Conservation (phyloP, 2,329 filamentous ascomycete genomes). For the Epichloe typhina region DNA sequence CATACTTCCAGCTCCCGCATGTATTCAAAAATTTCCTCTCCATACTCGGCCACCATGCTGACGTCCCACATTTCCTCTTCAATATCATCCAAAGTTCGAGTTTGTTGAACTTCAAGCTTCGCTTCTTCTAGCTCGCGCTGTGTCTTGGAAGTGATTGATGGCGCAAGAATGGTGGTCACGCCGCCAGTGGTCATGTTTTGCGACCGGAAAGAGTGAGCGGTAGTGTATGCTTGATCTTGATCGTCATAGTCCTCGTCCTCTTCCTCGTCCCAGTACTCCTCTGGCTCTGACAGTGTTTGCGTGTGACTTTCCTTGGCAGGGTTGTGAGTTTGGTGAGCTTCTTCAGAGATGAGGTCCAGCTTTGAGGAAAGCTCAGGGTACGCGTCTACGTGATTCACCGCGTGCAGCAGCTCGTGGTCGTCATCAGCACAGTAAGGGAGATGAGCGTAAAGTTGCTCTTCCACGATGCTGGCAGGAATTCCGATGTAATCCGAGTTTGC, state of each 20-base stretch:
- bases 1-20: constrained; percentile 78
- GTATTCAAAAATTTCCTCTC: constrained; percentile 89
- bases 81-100: constrained; percentile 56
- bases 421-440: constrained; percentile 15
- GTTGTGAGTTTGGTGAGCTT: constrained; percentile 12
- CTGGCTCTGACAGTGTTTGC: constrained; percentile 28
- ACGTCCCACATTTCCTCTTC: constrained; percentile 88
- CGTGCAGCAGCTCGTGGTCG: constrained; percentile 10
- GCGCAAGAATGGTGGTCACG: constrained; percentile 51
- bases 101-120: constrained; percentile 54
- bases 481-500: constrained; percentile 6
- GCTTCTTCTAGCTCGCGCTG: constrained; percentile 58
- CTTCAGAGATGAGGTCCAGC: constrained; percentile 19
- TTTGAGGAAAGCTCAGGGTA: constrained; percentile 14
- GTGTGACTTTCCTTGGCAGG: constrained; percentile 13
- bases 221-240: constrained; percentile 56
- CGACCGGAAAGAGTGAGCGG: constrained; percentile 61
- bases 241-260: constrained; percentile 57
- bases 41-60: constrained; percentile 95
- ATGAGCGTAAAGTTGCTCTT: constrained; percentile 10
- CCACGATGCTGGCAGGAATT: constrained; percentile 5
- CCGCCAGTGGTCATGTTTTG: constrained; percentile 45
- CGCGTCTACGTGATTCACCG: constrained; percentile 13
- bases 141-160: constrained; percentile 54
- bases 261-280: constrained; percentile 69